Evolutionary conservation across 345 rosid species (phyloP), one percentile per base, ranked within the genome.

Genomic region (Streptanthus diversifolius): DNA sequence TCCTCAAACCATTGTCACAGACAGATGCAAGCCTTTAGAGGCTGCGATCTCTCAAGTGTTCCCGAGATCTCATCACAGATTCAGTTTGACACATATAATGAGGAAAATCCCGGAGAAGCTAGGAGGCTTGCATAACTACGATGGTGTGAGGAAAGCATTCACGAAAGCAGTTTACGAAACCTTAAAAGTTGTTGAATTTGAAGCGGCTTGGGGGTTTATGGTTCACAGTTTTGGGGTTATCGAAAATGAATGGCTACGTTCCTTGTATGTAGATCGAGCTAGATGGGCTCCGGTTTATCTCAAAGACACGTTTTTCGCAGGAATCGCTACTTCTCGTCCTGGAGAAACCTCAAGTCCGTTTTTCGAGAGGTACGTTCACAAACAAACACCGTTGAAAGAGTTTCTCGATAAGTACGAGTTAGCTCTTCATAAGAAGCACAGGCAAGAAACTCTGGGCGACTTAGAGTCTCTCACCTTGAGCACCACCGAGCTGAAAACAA

Each of bases 381-480:
- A 84, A 35, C 92, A 88, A 61, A 93, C 97, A 17, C 88, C 95
- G 27, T 62, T 93, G 78, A 93, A 88, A 74, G 97, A 93, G 82
- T 93, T 93, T 82, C 88, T 93, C 5, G 97, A 90, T 61, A 86
- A 87, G 82, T 88, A 87, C 25, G 97, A 87, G 74, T 45, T 88
- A 74, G 88, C 91, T 45, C 71, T 88, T 40, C 92, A 87, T 56
- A 87, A 82, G 83, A 87, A 85, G 80, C 92, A 83, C 81, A 80
- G 55, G 79, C 88, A 90, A 78, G 98, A 90, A 80, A 79, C 84
- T 64, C 77, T 80, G 11, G 79, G 85, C 0, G 93, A 93, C 75
- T 29, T 78, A 22, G 93, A 83, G 59, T 85, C 92, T 9, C 85
- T 89, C 69, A 69, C 55, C 75, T 72, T 79, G 9, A 85, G 73